Percentiles rank a stretch among this genome's conserved stretches.
Evolutionary conservation across 1,284 basidiomycete species (phyloP).

Genomic region (Coniferiporia sulphurascens): DNA sequence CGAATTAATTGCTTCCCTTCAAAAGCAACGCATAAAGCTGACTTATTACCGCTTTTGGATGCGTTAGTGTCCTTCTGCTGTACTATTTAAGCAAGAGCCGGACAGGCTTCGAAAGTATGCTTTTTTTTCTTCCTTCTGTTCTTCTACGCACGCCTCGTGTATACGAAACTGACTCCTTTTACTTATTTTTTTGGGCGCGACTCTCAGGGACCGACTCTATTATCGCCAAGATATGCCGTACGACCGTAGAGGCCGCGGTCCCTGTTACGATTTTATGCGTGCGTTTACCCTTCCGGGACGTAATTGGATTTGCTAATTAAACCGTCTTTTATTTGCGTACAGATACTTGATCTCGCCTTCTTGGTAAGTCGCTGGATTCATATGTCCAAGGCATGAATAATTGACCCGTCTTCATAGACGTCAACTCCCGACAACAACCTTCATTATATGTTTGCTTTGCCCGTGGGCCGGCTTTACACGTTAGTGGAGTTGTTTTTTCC

Average conservation of each 20-base stretch:
- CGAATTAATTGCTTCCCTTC: neutral
- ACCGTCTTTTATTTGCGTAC: neutral
- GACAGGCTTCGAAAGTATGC: constrained; percentile 11
- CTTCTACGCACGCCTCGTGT: neutral
- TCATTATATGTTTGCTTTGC: constrained; percentile 15
- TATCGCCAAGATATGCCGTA: constrained; percentile 5
- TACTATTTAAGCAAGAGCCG: constrained; percentile 13
- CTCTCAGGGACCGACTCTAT: constrained; percentile 10
- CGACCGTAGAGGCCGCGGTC: constrained; percentile 11
- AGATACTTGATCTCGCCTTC: constrained; percentile 9
- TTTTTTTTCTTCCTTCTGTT: neutral
- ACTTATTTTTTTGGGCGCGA: neutral
- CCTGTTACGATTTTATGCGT: constrained; percentile 13
- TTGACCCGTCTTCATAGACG: neutral
- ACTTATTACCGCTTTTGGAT: neutral
- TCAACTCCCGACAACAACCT: constrained; percentile 10
- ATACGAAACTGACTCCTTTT: neutral
- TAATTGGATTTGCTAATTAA: neutral
- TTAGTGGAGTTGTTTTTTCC: neutral
- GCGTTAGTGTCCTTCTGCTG: neutral
- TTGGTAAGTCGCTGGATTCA: neutral
- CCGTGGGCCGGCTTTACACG: constrained; percentile 13
- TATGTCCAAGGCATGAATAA: too few relatives aligned
- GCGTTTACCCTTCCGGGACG: neutral
- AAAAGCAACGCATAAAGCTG: neutral